These are phyloP conservation scores for Leccinum fuscescens DNA, from an alignment of 1,284 basidiomycete genomes.

Conservation along the genomic window DNA sequence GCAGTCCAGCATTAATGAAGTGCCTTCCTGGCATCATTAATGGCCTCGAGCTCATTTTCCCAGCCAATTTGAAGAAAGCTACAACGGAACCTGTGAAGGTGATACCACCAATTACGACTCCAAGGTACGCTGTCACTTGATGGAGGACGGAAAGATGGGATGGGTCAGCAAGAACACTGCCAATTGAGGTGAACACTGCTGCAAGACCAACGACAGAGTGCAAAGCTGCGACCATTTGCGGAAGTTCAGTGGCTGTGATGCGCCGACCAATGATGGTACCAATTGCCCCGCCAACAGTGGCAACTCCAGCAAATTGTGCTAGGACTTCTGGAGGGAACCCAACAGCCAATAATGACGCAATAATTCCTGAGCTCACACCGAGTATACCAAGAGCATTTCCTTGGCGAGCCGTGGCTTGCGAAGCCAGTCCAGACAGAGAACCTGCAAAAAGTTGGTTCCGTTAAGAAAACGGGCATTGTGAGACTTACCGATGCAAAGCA, in stretches of 20 bases:
- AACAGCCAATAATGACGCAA: constrained; percentile 76
- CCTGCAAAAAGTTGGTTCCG: constrained; percentile 39
- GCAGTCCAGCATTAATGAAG: constrained; percentile 64
- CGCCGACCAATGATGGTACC: constrained; percentile 75
- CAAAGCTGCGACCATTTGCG: constrained; percentile 72
- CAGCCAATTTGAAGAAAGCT: constrained; percentile 84
- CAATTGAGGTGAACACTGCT: constrained; percentile 81
- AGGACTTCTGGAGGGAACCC: constrained; percentile 76
- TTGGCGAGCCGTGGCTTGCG: constrained; percentile 76
- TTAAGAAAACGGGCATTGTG: neutral
- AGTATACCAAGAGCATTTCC: constrained; percentile 83
- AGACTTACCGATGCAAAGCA: constrained; percentile 73
- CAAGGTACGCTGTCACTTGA: constrained; percentile 79
- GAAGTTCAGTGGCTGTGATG: constrained; percentile 81
- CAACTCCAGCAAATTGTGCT: constrained; percentile 73
- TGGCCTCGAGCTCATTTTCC: constrained; percentile 72
- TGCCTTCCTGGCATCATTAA: constrained; percentile 73
- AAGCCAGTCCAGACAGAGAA: constrained; percentile 70
- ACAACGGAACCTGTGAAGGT: constrained; percentile 84
- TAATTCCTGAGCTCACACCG: constrained; percentile 76
- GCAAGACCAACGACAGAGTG: constrained; percentile 86
- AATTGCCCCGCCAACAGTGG: constrained; percentile 64
- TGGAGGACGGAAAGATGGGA: constrained; percentile 68
- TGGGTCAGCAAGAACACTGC: constrained; percentile 68
- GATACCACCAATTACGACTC: constrained; percentile 77